A percentile compares a stretch with the other conserved stretches of the same genome.
Evolutionary conservation across 768 basidiomycete genomes (phyloP).

Genomic region (Tylopilus subfusipes): DNA sequence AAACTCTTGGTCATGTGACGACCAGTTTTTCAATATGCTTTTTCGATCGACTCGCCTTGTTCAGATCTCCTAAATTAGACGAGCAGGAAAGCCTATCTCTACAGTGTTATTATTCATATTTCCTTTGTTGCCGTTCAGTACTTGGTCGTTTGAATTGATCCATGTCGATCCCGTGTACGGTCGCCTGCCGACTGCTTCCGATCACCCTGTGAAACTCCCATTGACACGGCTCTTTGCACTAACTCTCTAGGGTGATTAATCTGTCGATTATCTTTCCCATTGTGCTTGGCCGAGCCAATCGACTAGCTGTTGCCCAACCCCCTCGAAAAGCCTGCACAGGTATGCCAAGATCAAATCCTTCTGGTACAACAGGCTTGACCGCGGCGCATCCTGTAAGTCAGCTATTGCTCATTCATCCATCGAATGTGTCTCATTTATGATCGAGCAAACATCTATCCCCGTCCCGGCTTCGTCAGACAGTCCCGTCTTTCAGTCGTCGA

Average conservation of each 20-base stretch:
- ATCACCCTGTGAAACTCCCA: not conserved
- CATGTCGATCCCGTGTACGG: not conserved
- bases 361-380: not conserved
- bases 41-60: not conserved
- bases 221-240: not conserved
- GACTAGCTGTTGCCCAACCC: not conserved
- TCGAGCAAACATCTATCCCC: not conserved
- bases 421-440: not conserved
- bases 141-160: conserved; percentile 6
- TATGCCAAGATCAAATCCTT: not conserved
- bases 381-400: not conserved
- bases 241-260: not conserved
- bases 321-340: not conserved
- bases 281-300: not conserved
- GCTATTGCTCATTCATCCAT: not conserved
- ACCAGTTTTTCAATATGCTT: not conserved
- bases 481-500: not conserved
- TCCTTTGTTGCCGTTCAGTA: not conserved
- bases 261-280: not conserved
- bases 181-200: not conserved
- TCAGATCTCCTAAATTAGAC: not conserved
- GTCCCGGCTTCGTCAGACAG: not conserved
- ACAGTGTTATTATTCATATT: conserved; percentile 5
- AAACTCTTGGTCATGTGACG: conserved; percentile 7
- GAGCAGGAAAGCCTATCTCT: not conserved